Evolutionary conservation across 2,329 filamentous ascomycete genomes (phyloP), one percentile per base, ranked within the genome.

Genomic region (Cyphellophora attinorum): DNA sequence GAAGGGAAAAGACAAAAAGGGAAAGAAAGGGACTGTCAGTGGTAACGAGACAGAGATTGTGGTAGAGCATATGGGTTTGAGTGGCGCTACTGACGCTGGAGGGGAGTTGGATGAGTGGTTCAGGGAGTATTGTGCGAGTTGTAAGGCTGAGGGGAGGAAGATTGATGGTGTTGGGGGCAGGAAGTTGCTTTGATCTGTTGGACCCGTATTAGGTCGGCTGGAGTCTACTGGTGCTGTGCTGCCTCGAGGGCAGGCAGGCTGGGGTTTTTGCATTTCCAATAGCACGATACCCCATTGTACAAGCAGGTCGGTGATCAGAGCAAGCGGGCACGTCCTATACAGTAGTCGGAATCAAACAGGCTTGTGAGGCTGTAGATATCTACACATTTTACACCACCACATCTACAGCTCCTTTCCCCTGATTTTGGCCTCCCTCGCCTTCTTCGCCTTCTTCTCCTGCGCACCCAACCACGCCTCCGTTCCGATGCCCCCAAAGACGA

Each of bases 401-500:
- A n/a, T n/a, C n/a, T n/a, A n/a, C n/a, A n/a, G n/a, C n/a, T n/a
- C n/a, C n/a, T n/a, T n/a, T n/a, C n/a, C n/a, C n/a, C n/a, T n/a
- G n/a, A n/a, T n/a, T n/a, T n/a, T n/a, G n/a, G n/a, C n/a, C n/a
- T n/a, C n/a, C n/a, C n/a, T n/a, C n/a, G n/a, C n/a, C n/a, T n/a
- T n/a, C 67, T 93, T 94, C 37, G 75, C 78, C 53, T 76, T 65
- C 71, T 96, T 95, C 67, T 94, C 89, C 46, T 72, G 67, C 46
- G 82, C 72, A 37, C 82, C 80, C 51, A 95, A 84, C 44, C 76
- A 67, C 2, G 81, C 89, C 64, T 98, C 91, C 21, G 88, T 83
- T 18, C 86, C 91, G 54, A 98, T 88, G 33, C 89, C 91, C 16
- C 88, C 86, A 65, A 98, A 98, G 6, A 98, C 91, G 39, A 98